Conservation (phyloP, 2,329 filamentous ascomycete species). For the Aspergillus aculeatus region DNA sequence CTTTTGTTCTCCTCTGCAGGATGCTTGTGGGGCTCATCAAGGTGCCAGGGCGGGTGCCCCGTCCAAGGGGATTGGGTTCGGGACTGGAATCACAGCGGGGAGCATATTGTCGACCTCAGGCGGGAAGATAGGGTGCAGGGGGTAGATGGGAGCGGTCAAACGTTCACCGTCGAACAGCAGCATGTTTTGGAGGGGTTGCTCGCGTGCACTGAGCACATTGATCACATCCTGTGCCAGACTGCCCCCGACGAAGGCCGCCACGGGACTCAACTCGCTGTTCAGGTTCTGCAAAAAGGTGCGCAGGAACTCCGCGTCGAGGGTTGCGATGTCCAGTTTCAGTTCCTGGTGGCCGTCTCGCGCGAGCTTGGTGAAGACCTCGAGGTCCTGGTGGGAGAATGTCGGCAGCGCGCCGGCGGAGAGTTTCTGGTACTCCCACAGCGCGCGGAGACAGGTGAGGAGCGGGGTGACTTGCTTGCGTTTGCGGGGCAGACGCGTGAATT, state of each 20-base stretch:
- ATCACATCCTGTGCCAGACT: slow-evolving; percentile 95
- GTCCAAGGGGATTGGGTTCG: slow-evolving; percentile 28
- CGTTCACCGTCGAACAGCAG: slow-evolving; percentile 85
- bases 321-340: slow-evolving; percentile 67
- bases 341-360: slow-evolving; percentile 76
- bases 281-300: slow-evolving; percentile 84
- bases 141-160: slow-evolving; percentile 73
- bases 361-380: slow-evolving; percentile 73
- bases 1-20: neutral
- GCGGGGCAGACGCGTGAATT: slow-evolving; percentile 66
- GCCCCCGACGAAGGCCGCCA: slow-evolving; percentile 84
- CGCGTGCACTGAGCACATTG: slow-evolving; percentile 84
- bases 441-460: slow-evolving; percentile 79
- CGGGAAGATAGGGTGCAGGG: slow-evolving; percentile 14
- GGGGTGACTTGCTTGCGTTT: slow-evolving; percentile 74
- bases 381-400: slow-evolving; percentile 59
- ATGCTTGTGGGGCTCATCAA: neutral
- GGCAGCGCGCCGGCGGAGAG: slow-evolving; percentile 56
- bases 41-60: slow-evolving; percentile 6
- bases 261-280: slow-evolving; percentile 78
- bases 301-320: slow-evolving; percentile 69
- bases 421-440: slow-evolving; percentile 83
- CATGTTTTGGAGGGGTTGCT: slow-evolving; percentile 95
- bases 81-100: slow-evolving; percentile 28
- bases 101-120: slow-evolving; percentile 28